phyloP scores from a whole-genome alignment of 2,329 filamentous ascomycete genomes.

The Diaporthe citrichinensis region DNA sequence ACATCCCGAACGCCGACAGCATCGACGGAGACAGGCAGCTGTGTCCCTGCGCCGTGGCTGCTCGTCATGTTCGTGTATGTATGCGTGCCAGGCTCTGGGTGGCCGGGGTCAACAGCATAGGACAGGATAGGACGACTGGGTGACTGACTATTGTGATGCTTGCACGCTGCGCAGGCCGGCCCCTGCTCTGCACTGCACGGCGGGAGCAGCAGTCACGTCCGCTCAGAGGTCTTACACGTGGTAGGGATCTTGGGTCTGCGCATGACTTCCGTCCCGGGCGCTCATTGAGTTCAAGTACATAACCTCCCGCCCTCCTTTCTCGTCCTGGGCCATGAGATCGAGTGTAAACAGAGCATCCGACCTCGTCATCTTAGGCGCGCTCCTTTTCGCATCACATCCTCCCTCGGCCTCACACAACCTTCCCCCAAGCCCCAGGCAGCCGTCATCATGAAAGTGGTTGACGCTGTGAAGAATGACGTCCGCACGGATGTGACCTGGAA shows the following conservation, averaged over 20 bases:
- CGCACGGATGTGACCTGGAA: constrained; percentile 56
- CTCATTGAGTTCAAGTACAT: constrained; percentile 14
- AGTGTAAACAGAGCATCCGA: not conserved
- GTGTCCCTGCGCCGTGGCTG: not conserved
- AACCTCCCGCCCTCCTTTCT: constrained; percentile 15
- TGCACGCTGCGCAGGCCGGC: constrained; percentile 8
- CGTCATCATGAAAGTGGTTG: constrained; percentile 44
- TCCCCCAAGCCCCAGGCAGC: not conserved
- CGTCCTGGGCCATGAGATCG: not conserved
- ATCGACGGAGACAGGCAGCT: not conserved
- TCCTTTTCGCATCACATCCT: not conserved
- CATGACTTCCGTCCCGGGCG: constrained; percentile 9
- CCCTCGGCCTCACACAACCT: not conserved
- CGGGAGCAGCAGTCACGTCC: constrained; percentile 21
- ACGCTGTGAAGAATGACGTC: constrained; percentile 50
- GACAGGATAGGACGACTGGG: no score
- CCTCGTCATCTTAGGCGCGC: not conserved
- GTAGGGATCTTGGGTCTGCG: constrained; percentile 23
- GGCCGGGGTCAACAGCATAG: not conserved
- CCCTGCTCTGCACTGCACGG: constrained; percentile 18
- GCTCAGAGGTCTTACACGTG: not conserved
- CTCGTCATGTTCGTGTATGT: constrained; percentile 9
- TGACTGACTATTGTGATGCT: not conserved
- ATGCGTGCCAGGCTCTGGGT: not conserved
- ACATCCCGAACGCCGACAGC: constrained; percentile 32